These are phyloP conservation scores for Exophiala sp. DNA, from an alignment of 2,329 filamentous ascomycete genomes.

Conservation along the genomic window DNA sequence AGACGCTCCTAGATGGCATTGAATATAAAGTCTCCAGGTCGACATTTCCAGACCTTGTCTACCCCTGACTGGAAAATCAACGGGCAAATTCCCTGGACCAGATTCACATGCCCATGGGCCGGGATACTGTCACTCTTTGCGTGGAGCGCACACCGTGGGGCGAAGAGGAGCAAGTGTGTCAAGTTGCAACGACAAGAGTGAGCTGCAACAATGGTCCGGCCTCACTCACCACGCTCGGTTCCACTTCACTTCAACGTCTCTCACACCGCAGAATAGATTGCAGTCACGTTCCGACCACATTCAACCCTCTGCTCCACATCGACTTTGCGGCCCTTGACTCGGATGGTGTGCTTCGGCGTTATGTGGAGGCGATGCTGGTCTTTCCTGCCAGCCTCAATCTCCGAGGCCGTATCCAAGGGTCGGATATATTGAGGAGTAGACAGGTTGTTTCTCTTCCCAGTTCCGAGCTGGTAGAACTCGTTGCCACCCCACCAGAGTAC, in stretches of 20 bases:
- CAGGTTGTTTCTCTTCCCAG: slow-evolving; percentile 77
- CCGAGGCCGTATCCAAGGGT: slow-evolving; percentile 62
- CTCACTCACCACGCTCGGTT: no score
- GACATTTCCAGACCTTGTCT: no score
- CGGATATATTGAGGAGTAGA: slow-evolving; percentile 71
- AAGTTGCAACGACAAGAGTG: no score
- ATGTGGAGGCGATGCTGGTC: slow-evolving; percentile 74
- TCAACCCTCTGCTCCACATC: slow-evolving; percentile 80
- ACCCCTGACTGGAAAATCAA: no score
- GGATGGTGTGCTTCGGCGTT: slow-evolving; percentile 67
- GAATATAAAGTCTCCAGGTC: no score
- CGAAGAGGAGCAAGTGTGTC: no score
- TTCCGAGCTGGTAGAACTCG: slow-evolving; percentile 88
- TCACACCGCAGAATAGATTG: slow-evolving; percentile 66
- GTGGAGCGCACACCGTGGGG: no score
- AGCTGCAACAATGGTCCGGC: no score
- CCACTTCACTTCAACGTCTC: background rate
- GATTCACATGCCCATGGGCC: no score
- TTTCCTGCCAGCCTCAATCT: slow-evolving; percentile 55
- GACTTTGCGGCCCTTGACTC: slow-evolving; percentile 63
- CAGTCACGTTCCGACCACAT: slow-evolving; percentile 75
- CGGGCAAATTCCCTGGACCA: no score
- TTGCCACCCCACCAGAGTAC: slow-evolving; percentile 93
- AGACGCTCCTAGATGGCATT: no score
- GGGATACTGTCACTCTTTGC: no score